Conservation (phyloP, 805 yeast species). For the Myxozyma vanderwaltii region DNA sequence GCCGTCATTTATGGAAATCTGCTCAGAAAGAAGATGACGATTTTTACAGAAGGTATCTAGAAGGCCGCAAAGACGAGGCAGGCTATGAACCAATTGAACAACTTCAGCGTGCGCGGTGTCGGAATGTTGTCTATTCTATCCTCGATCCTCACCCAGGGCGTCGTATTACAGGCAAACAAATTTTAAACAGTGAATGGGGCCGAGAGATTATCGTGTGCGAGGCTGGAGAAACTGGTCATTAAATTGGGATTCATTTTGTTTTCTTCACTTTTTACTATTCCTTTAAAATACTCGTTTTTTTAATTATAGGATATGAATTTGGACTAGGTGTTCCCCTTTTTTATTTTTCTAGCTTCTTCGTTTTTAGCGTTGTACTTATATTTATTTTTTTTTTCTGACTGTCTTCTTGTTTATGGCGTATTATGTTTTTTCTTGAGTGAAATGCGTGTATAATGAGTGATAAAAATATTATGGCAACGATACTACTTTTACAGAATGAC, state of each 20-base stretch:
- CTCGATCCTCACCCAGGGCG: constrained; percentile 88
- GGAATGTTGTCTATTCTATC: constrained; percentile 90
- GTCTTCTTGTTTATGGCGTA: constrained; percentile 3
- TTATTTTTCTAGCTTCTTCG: not conserved
- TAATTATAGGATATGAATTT: not conserved
- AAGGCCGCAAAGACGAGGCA: constrained; percentile 74
- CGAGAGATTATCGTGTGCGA: constrained; percentile 80
- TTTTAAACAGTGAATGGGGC: constrained; percentile 94
- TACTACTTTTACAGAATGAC: not conserved
- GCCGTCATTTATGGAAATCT: constrained; percentile 86
- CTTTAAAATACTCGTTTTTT: too few species aligned
- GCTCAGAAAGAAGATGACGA: constrained; percentile 78
- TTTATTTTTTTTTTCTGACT: not conserved
- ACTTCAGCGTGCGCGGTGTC: constrained; percentile 81
- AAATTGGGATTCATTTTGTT: not conserved
- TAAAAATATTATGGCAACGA: not conserved
- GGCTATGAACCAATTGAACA: constrained; percentile 92
- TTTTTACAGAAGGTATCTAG: constrained; percentile 71
- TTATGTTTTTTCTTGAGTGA: not conserved
- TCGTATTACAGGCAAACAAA: constrained; percentile 84
- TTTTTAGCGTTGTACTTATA: not conserved
- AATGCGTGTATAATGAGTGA: constrained; percentile 6
- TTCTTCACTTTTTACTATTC: not conserved
- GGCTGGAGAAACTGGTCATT: constrained; percentile 54
- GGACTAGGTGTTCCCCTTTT: not conserved